Evolutionary conservation across 768 basidiomycete species (phyloP), one percentile per base, ranked within the genome.

Genomic region (Phanerochaete carnosa): DNA sequence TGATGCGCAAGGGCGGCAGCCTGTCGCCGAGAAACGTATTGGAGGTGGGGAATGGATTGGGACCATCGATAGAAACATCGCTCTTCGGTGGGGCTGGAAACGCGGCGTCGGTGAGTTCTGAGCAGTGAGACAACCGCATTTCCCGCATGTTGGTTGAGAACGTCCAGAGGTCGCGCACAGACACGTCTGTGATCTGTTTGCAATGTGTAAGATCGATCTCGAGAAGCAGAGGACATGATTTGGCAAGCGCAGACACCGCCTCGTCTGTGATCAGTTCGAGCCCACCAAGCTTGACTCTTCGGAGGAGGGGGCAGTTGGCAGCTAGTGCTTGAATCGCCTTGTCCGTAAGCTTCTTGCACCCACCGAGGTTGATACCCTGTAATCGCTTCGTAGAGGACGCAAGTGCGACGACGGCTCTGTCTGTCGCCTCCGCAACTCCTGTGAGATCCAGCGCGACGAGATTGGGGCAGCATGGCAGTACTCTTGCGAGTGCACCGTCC

Each of bases 181-280:
- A 81, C 15, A 79, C 70, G 69, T 97, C 88, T 19, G 93, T 89
- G 69, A 98, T 82, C 57, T 78, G 79, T 61, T 83, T 81, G 76
- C 95, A 95, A 63, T 86, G 82, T 68, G 92, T 89, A 68, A 99
- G 86, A 75, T 99, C 97, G 65, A 98, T 86, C 74, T 99, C 97
- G 59, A 99, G 83, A 26, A 99, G 83, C 54, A 94, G 80, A 0
- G 92, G 90, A 70, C 94, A 96, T 4, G 80, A 81, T 62, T 82
- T 82, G 33, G 90, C 90, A 54, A 99, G 80, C 32, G 86, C 81
- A 33, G 87, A 83, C 65, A 99, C 79, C 28, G 94, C 80, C 26
- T 72, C 73, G 67, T 96, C 92, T 0, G 94, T 95, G 61, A 98
- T 75, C 26, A 78, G 77, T 58, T 84, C 84, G 45, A 95, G 81